Conservation (phyloP, 345 rosid species). For the Laguncularia racemosa region DNA sequence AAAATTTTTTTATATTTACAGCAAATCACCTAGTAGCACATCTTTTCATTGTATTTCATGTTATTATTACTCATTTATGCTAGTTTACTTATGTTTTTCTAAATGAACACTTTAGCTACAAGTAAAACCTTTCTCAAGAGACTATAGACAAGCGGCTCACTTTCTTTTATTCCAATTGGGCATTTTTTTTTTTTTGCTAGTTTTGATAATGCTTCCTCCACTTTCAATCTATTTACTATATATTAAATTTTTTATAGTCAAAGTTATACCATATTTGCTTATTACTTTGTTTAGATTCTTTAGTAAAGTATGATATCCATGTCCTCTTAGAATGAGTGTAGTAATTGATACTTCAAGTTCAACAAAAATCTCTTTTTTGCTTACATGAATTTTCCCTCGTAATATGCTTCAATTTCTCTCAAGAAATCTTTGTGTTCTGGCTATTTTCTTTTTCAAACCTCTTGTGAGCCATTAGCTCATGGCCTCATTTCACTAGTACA, state of each 20-base stretch:
- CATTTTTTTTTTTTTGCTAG: conserved; percentile 93
- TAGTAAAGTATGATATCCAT: too few relatives aligned
- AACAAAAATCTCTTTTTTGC: neutral
- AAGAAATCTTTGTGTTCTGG: conserved; percentile 96
- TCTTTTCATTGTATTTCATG: neutral
- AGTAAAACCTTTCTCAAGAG: conserved; percentile 78
- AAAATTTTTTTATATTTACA: too few relatives aligned
- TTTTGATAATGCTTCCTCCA: conserved; percentile 53
- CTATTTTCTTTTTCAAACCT: conserved; percentile 82
- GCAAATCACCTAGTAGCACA: neutral
- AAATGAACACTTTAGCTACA: conserved; percentile 47
- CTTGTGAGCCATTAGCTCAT: conserved; percentile 84
- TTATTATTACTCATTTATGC: conserved; percentile 3
- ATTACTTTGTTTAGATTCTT: too few relatives aligned
- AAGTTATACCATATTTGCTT: too few relatives aligned
- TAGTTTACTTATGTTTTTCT: conserved; percentile 12
- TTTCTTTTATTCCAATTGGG: conserved; percentile 92
- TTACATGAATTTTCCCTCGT: neutral
- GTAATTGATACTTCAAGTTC: too few relatives aligned
- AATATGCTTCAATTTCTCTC: conserved; percentile 18
- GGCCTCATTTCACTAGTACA: conserved; percentile 96
- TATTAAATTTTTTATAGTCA: neutral
- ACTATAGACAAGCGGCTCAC: conserved; percentile 66
- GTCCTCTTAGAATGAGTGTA: too few relatives aligned
- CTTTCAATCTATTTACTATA: conserved; percentile 4